phyloP scores from a whole-genome alignment of 2,329 filamentous ascomycete genomes.

The Penicillium sp. region DNA sequence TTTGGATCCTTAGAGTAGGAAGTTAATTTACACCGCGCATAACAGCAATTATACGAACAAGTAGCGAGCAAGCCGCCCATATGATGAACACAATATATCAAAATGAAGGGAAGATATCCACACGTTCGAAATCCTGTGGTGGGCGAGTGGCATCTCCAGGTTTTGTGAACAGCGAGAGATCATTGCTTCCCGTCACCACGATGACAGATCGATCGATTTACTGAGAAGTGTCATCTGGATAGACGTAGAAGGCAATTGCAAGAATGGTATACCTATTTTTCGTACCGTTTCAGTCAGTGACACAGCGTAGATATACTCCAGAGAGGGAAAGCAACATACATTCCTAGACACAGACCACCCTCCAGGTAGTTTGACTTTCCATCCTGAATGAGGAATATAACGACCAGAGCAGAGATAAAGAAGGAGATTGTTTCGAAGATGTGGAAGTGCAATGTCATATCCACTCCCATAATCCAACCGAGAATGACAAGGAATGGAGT shows the following conservation, averaged over 20 bases:
- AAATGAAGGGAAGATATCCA: background rate
- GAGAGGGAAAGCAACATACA: slow-evolving; percentile 36
- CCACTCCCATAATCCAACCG: slow-evolving; percentile 69
- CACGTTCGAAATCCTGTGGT: background rate
- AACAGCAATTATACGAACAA: background rate
- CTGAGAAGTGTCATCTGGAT: slow-evolving; percentile 37
- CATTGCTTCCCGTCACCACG: background rate
- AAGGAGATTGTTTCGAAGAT: slow-evolving; percentile 76
- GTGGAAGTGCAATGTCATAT: slow-evolving; percentile 78
- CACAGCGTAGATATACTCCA: background rate
- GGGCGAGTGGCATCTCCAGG: background rate
- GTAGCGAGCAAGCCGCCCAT: background rate
- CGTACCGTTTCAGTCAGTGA: slow-evolving; percentile 5
- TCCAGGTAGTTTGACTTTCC: slow-evolving; percentile 82
- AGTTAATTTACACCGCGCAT: background rate
- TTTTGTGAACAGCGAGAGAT: background rate
- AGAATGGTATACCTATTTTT: slow-evolving; percentile 40
- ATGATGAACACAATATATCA: background rate
- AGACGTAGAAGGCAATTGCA: slow-evolving; percentile 47
- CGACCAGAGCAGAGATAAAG: slow-evolving; percentile 69
- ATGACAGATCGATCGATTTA: background rate
- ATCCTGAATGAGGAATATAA: slow-evolving; percentile 70
- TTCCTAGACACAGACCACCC: slow-evolving; percentile 65
- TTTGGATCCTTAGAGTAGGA: background rate
- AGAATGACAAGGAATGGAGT: slow-evolving; percentile 76